These are phyloP conservation scores for Boletus patriciae DNA, from an alignment of 768 basidiomycete genomes.

Conservation along the genomic window DNA sequence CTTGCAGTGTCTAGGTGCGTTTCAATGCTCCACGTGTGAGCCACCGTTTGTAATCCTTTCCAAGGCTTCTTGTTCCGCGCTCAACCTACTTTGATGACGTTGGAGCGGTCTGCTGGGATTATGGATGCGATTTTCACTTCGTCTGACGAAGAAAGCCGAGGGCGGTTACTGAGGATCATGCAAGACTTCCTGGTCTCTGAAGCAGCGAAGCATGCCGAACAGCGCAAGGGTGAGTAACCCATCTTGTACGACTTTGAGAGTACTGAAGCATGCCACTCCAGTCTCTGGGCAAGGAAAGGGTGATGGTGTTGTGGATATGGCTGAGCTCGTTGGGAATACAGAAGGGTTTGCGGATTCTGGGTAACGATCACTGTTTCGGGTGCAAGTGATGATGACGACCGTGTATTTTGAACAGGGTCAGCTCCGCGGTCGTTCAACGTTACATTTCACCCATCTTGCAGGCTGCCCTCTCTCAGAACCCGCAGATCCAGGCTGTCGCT, in stretches of 20 bases:
- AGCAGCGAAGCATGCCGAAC: conserved; percentile 69
- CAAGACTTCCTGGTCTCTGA: conserved; percentile 90
- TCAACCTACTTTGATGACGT: conserved; percentile 87
- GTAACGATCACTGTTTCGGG: conserved; percentile 46
- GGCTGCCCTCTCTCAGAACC: conserved; percentile 71
- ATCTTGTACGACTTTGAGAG: neutral
- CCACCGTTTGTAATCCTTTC: neutral
- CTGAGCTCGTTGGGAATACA: conserved; percentile 91
- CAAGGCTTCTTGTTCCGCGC: conserved; percentile 89
- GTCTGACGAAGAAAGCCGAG: conserved; percentile 66
- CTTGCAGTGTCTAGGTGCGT: conserved; percentile 81
- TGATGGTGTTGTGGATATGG: conserved; percentile 72
- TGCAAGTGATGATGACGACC: neutral
- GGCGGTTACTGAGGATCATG: conserved; percentile 79
- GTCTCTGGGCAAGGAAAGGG: conserved; percentile 23
- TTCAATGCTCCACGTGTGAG: neutral
- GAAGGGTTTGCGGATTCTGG: conserved; percentile 97
- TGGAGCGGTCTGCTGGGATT: conserved; percentile 71
- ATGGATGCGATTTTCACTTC: conserved; percentile 90
- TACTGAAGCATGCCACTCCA: neutral
- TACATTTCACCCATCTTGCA: conserved; percentile 81
- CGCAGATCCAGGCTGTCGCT: conserved; percentile 75
- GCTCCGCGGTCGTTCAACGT: conserved; percentile 91
- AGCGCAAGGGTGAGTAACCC: conserved; percentile 57
- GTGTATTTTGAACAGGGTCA: conserved; percentile 57